Evolutionary conservation across 2,329 filamentous ascomycete genomes (phyloP).

Genomic region (Colletotrichum spinosum): DNA sequence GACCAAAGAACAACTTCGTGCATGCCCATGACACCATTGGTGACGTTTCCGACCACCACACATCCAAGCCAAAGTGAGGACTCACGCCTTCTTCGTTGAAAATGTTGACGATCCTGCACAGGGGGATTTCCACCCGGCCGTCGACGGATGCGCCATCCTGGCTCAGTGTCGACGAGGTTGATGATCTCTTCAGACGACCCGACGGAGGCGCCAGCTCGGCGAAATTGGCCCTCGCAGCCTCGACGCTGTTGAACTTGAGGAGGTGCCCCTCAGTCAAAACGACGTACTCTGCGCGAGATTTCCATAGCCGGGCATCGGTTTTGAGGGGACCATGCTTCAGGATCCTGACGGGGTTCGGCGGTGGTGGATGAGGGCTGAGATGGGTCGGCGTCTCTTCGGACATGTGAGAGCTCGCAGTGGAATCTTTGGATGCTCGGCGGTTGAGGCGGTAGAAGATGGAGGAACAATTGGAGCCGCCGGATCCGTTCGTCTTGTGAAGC

Average conservation of each 20-base stretch:
- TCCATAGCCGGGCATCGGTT: slow-evolving; percentile 60
- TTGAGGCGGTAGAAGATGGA: slow-evolving; percentile 57
- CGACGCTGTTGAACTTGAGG: slow-evolving; percentile 61
- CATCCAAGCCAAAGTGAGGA: slow-evolving; percentile 63
- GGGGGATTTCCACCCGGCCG: slow-evolving; percentile 58
- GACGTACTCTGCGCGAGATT: slow-evolving; percentile 61
- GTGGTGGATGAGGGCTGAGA: slow-evolving; percentile 41
- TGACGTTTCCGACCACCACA: slow-evolving; percentile 65
- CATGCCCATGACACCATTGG: slow-evolving; percentile 59
- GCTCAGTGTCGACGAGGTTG: slow-evolving; percentile 40
- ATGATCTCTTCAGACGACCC: slow-evolving; percentile 40
- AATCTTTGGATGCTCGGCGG: slow-evolving; percentile 53
- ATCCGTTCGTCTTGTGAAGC: slow-evolving; percentile 50
- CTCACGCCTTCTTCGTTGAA: slow-evolving; percentile 63
- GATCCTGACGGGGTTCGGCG: slow-evolving; percentile 53
- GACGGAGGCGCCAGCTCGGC: slow-evolving; percentile 51
- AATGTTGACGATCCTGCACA: slow-evolving; percentile 63
- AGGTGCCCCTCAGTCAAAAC: slow-evolving; percentile 64
- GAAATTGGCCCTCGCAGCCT: slow-evolving; percentile 61
- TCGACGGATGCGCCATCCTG: slow-evolving; percentile 50
- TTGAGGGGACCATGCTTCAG: slow-evolving; percentile 61
- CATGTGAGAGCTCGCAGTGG: slow-evolving; percentile 43
- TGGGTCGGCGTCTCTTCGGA: slow-evolving; percentile 34
- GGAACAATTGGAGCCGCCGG: slow-evolving; percentile 33
- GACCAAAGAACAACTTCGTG: slow-evolving; percentile 61